Percentiles rank a stretch among this genome's conserved stretches.
These are phyloP conservation scores for Pelargonium australe DNA, from an alignment of 441 rosid genomes.

Conservation along the genomic window DNA sequence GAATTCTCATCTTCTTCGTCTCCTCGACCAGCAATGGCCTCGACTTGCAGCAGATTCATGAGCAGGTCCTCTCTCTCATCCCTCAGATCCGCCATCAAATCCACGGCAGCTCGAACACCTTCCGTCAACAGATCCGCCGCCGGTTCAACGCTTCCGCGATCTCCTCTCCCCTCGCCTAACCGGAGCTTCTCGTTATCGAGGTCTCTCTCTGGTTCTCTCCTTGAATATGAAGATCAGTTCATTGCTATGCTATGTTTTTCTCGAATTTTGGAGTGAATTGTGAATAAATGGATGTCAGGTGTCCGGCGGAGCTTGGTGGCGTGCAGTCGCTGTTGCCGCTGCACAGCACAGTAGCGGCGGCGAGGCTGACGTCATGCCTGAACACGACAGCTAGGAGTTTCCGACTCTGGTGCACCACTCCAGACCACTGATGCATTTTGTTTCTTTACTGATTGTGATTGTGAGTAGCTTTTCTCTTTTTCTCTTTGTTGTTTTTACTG, in stretches of 20 bases:
- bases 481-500: neutral
- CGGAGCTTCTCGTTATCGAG: constrained; percentile 54
- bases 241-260: no score
- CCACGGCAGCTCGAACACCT: constrained; percentile 35
- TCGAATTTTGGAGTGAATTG: neutral
- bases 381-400: constrained; percentile 62
- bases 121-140: constrained; percentile 16
- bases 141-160: constrained; percentile 26
- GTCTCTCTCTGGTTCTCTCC: constrained; percentile 19
- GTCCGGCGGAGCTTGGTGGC: constrained; percentile 67
- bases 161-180: constrained; percentile 36
- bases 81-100: constrained; percentile 53
- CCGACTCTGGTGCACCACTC: constrained; percentile 96
- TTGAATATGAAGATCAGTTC: neutral
- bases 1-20: neutral
- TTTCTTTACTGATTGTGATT: constrained; percentile 30
- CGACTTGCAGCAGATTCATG: constrained; percentile 48
- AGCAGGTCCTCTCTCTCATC: constrained; percentile 49
- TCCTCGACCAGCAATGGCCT: constrained; percentile 36
- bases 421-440: constrained; percentile 58
- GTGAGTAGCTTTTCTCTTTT: constrained; percentile 38
- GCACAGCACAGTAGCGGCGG: constrained; percentile 73
- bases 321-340: constrained; percentile 76
- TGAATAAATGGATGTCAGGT: constrained; percentile 23
- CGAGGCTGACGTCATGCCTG: constrained; percentile 76